These are phyloP conservation scores for Brassica incana DNA, from an alignment of 345 rosid species.

Conservation along the genomic window DNA sequence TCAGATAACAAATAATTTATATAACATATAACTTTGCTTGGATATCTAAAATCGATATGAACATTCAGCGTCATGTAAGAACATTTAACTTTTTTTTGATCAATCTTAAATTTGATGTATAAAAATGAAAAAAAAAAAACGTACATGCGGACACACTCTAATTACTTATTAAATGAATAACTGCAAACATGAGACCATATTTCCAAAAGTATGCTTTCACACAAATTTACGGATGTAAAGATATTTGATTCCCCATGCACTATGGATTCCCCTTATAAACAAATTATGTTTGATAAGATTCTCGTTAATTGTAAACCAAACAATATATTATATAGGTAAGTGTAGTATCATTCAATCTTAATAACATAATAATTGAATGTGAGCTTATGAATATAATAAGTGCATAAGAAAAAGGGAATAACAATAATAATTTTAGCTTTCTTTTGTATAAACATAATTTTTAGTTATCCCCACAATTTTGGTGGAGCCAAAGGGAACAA, in stretches of 20 bases:
- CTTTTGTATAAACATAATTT: neutral
- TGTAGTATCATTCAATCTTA: slow-evolving; percentile 1
- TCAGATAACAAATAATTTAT: too few species aligned
- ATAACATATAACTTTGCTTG: too few species aligned
- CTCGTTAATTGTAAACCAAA: neutral
- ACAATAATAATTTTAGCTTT: neutral
- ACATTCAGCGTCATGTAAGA: too few species aligned
- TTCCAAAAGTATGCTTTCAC: slow-evolving; percentile 4
- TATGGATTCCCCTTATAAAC: neutral
- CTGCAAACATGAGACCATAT: neutral
- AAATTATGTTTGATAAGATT: slow-evolving; percentile 2
- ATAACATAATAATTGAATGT: neutral
- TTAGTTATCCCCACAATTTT: neutral
- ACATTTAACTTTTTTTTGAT: too few species aligned
- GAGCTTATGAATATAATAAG: neutral
- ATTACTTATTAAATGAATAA: neutral
- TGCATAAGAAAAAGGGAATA: neutral
- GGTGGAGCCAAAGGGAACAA: slow-evolving; percentile 4
- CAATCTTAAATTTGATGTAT: too few species aligned
- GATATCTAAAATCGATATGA: too few species aligned
- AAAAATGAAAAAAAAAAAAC: too few species aligned
- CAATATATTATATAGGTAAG: neutral
- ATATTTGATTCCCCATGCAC: slow-evolving; percentile 26
- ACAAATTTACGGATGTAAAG: slow-evolving; percentile 11
- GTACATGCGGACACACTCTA: too few species aligned